phyloP scores from a whole-genome alignment of 768 basidiomycete species.

The Termitomyces sp. region DNA sequence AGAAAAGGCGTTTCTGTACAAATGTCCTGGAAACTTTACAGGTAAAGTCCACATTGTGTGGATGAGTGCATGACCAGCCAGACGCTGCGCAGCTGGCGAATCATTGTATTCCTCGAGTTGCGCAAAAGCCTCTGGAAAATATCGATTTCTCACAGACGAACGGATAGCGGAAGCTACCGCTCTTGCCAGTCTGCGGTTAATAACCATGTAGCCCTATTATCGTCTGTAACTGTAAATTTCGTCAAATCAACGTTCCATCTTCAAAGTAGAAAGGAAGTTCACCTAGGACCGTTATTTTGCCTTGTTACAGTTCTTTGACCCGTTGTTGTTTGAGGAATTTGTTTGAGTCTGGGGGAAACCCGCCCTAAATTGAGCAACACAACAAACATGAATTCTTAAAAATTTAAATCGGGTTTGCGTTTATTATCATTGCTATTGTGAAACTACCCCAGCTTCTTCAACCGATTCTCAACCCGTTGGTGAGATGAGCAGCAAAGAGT shows the following conservation, averaged over 20 bases:
- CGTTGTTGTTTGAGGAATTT: too few species aligned
- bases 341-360: too few species aligned
- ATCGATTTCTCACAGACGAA: neutral
- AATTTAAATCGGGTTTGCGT: too few species aligned
- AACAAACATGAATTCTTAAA: too few species aligned
- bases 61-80: neutral
- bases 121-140: neutral
- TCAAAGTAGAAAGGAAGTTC: too few species aligned
- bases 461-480: too few species aligned
- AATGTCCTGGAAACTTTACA: accelerated
- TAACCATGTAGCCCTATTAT: neutral
- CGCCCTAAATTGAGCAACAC: too few species aligned
- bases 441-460: too few species aligned
- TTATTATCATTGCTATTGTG: too few species aligned
- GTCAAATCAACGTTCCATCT: neutral
- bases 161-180: neutral
- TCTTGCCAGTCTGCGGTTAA: neutral
- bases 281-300: too few species aligned
- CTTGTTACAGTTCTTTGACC: too few species aligned
- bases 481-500: too few species aligned
- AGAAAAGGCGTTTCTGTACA: neutral
- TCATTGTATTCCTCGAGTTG: neutral
- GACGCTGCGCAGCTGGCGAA: neutral
- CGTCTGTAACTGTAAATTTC: neutral
- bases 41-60: neutral